Conservation (phyloP, 1,284 basidiomycete species). For the Somion occarium region DNA sequence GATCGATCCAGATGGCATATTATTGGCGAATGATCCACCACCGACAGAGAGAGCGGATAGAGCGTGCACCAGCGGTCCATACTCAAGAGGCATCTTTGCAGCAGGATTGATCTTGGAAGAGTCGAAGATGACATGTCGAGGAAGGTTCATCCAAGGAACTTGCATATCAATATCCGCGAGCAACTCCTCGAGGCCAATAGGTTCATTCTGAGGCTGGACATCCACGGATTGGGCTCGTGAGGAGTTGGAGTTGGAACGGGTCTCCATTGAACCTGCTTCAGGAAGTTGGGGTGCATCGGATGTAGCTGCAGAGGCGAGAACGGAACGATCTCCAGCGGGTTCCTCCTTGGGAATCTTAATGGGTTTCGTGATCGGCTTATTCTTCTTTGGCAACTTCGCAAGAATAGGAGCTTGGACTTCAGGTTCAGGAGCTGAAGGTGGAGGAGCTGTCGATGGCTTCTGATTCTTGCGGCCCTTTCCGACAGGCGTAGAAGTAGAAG, state of each 20-base stretch:
- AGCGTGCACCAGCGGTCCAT: slow-evolving; percentile 76
- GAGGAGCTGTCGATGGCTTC: slow-evolving; percentile 20
- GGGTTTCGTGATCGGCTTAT: slow-evolving; percentile 57
- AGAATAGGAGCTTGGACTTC: slow-evolving; percentile 60
- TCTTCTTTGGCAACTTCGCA: slow-evolving; percentile 79
- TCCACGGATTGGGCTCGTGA: slow-evolving; percentile 62
- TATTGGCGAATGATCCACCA: slow-evolving; percentile 77
- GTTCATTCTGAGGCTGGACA: slow-evolving; percentile 28
- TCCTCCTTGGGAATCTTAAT: slow-evolving; percentile 60
- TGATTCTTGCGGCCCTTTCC: slow-evolving; percentile 17
- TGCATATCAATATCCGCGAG: slow-evolving; percentile 60
- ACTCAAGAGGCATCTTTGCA: slow-evolving; percentile 72
- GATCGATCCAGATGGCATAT: slow-evolving; percentile 75
- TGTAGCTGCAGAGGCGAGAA: slow-evolving; percentile 38
- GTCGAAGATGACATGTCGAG: slow-evolving; percentile 72
- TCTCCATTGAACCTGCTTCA: slow-evolving; percentile 31
- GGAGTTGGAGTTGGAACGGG: slow-evolving; percentile 37
- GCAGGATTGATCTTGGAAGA: slow-evolving; percentile 61
- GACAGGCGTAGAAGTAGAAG: slow-evolving; percentile 12
- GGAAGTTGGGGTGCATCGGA: slow-evolving; percentile 39
- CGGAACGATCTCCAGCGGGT: slow-evolving; percentile 36
- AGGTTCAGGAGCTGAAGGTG: slow-evolving; percentile 28
- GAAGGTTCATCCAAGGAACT: slow-evolving; percentile 58
- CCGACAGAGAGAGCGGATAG: slow-evolving; percentile 82
- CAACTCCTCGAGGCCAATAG: slow-evolving; percentile 53